These are phyloP conservation scores for Achaetomium macrosporum DNA, from an alignment of 2,329 filamentous ascomycete genomes.

Conservation along the genomic window DNA sequence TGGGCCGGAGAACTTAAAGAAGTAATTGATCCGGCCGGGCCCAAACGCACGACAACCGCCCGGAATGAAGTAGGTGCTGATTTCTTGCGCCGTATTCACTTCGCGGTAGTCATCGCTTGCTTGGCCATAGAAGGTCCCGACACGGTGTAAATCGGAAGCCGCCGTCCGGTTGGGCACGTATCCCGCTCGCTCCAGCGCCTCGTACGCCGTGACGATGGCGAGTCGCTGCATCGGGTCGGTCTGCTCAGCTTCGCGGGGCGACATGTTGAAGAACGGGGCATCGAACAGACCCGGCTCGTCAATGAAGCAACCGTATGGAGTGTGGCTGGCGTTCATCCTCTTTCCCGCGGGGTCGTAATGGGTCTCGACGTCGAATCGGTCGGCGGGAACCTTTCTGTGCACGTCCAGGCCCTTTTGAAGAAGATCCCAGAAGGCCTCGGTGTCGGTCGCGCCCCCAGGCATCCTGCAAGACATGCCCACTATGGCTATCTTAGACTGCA, in stretches of 20 bases:
- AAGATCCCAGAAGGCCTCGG: too few species aligned
- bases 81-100: slow-evolving; percentile 64
- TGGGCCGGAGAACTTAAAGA: slow-evolving; percentile 69
- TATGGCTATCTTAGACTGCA: too few species aligned
- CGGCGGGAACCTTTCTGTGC: too few species aligned
- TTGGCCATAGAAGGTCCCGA: slow-evolving; percentile 69
- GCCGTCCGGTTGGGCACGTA: slow-evolving; percentile 68
- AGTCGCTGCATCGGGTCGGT: slow-evolving; percentile 77
- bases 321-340: slow-evolving; percentile 68
- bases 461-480: too few species aligned
- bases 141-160: slow-evolving; percentile 56
- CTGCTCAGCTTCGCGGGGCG: slow-evolving; percentile 70
- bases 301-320: slow-evolving; percentile 68
- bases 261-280: slow-evolving; percentile 81
- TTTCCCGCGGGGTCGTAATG: slow-evolving; percentile 69
- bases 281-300: slow-evolving; percentile 73
- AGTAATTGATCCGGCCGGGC: slow-evolving; percentile 63
- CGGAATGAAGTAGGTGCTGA: slow-evolving; percentile 51
- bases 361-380: slow-evolving; percentile 36
- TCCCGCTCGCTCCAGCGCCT: slow-evolving; percentile 74
- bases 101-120: slow-evolving; percentile 73
- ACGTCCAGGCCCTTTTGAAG: too few species aligned
- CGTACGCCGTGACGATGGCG: slow-evolving; percentile 69
- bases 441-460: too few species aligned
- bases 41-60: slow-evolving; percentile 38